Conservation (phyloP, 2,329 filamentous ascomycete genomes). For the Macrophomina pseudophaseolina region DNA sequence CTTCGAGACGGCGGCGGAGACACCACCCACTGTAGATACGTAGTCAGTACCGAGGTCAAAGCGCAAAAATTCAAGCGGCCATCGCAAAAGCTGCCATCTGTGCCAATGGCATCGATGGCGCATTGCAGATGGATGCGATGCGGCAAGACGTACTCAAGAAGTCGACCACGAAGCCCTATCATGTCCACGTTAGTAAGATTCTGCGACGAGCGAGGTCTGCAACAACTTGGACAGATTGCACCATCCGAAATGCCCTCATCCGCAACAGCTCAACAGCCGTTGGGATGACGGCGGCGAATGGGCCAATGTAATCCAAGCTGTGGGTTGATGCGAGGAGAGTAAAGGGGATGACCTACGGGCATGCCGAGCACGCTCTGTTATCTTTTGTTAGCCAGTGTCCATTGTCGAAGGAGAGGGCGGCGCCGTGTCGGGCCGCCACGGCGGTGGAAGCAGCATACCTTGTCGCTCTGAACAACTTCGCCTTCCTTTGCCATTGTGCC, state of each 20-base stretch:
- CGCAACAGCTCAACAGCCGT: slow-evolving; percentile 4
- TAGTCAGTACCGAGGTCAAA: slow-evolving; percentile 47
- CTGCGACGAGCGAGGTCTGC: slow-evolving; percentile 19
- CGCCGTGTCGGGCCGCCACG: neutral
- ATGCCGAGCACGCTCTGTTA: slow-evolving; percentile 57
- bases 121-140: neutral
- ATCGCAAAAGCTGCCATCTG: slow-evolving; percentile 14
- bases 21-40: slow-evolving; percentile 86
- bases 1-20: slow-evolving; percentile 99
- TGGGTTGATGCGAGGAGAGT: slow-evolving; percentile 28
- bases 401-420: neutral
- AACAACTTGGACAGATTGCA: slow-evolving; percentile 36
- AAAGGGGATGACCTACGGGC: slow-evolving; percentile 42
- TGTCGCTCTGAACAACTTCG: slow-evolving; percentile 57
- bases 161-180: slow-evolving; percentile 91
- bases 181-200: slow-evolving; percentile 30
- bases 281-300: slow-evolving; percentile 3
- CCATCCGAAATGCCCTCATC: slow-evolving; percentile 31
- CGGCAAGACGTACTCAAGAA: slow-evolving; percentile 86
- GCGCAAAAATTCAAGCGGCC: slow-evolving; percentile 9
- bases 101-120: slow-evolving; percentile 35
- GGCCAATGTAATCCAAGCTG: neutral
- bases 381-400: slow-evolving; percentile 18
- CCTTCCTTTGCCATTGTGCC: slow-evolving; percentile 50
- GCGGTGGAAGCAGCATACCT: slow-evolving; percentile 32